These are phyloP conservation scores for Solanum chilense DNA, from an alignment of 257 asterid species.

Conservation along the genomic window DNA sequence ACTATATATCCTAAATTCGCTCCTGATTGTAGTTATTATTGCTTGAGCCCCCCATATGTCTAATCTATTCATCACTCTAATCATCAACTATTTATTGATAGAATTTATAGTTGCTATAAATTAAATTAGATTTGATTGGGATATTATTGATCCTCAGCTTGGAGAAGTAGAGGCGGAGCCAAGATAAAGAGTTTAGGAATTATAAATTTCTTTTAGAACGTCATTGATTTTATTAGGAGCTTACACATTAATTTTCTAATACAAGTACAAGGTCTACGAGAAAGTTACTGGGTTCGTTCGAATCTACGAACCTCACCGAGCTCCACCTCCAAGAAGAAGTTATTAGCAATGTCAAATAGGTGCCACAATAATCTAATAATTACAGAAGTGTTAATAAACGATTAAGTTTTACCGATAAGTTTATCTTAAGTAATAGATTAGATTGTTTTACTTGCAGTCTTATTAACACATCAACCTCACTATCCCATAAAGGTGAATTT, in stretches of 20 bases:
- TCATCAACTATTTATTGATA: neutral
- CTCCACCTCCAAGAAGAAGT: too few relatives aligned
- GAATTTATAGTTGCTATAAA: neutral
- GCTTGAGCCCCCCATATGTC: neutral
- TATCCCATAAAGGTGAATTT: neutral
- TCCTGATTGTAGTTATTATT: neutral
- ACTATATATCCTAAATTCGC: neutral
- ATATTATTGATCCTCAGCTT: neutral
- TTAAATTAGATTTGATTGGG: neutral
- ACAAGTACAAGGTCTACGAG: too few relatives aligned
- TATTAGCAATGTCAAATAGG: neutral
- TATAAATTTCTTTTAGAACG: too few relatives aligned
- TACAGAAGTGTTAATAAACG: neutral
- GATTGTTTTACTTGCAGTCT: neutral
- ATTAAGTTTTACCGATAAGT: neutral
- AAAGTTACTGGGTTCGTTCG: too few relatives aligned
- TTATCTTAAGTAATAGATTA: neutral
- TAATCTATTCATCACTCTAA: neutral
- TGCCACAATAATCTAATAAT: neutral
- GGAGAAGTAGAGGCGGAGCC: neutral
- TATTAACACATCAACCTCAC: too few relatives aligned
- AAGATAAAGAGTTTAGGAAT: too few relatives aligned
- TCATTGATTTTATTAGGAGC: too few relatives aligned
- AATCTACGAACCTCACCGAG: too few relatives aligned
- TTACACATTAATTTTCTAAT: too few relatives aligned